These are phyloP conservation scores for Canavalia ensiformis DNA, from an alignment of 306 rosid genomes.

Conservation along the genomic window DNA sequence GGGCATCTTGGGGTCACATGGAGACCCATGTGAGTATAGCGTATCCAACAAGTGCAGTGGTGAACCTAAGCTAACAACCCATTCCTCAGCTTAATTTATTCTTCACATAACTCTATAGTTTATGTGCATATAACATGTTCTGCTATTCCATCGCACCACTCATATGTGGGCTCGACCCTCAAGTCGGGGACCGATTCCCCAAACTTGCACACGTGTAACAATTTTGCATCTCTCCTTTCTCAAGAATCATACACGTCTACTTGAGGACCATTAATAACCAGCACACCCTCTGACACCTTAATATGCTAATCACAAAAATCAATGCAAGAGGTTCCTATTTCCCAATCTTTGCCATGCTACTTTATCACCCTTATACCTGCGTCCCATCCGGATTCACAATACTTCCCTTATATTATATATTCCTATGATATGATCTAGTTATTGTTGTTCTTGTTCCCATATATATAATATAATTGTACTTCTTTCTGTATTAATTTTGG, in stretches of 20 bases:
- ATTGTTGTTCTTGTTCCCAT: conserved; percentile 15
- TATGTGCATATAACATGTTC: background rate
- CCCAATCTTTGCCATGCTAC: conserved; percentile 20
- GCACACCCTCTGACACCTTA: conserved; percentile 45
- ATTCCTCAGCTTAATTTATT: background rate
- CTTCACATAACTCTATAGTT: background rate
- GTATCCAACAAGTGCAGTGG: conserved; percentile 31
- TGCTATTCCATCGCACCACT: background rate
- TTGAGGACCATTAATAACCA: conserved; percentile 45
- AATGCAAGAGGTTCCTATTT: conserved; percentile 17
- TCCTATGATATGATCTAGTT: conserved; percentile 5
- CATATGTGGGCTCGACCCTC: conserved; percentile 61
- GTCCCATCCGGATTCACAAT: conserved; percentile 32
- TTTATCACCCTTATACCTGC: background rate
- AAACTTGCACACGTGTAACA: conserved; percentile 34
- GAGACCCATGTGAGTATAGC: conserved; percentile 47
- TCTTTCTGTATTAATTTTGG: conserved; percentile 10
- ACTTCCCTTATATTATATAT: too few relatives aligned
- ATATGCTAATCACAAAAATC: background rate
- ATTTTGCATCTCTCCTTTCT: background rate
- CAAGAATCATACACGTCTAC: conserved; percentile 47
- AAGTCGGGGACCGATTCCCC: conserved; percentile 57
- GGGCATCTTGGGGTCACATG: conserved; percentile 58
- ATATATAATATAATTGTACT: background rate
- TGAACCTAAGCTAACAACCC: background rate